Evolutionary conservation across 2,329 filamentous ascomycete species (phyloP), one percentile per base, ranked within the genome.

Genomic region (Alternaria triticina): DNA sequence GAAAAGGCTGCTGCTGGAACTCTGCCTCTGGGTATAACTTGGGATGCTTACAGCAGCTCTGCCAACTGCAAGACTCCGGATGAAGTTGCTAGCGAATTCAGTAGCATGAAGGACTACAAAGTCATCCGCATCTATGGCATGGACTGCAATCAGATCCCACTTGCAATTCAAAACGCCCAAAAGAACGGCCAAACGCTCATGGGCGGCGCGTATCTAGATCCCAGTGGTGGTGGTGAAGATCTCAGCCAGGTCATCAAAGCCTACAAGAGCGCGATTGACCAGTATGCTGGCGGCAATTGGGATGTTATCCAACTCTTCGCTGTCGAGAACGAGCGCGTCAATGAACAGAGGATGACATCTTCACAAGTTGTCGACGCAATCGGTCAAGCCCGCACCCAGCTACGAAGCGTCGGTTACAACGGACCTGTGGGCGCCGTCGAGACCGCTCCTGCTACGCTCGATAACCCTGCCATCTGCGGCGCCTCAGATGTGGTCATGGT

Each of bases 341-440:
- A 84, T 55, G 87, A 88, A 44, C 78, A 83, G 40, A 67, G 71
- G 13, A 71, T 76, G 69, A 85, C 84, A 5, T 83, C 87, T 27
- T 76, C 76, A 0, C 79, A 85, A 54, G 87, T 95, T 9, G 82
- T 89, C 12, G 78, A 77, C 13, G 89, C 88, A 4, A 82, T 96
- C 43, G 79, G 80, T 3, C 78, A 82, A 46, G 90, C 89, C 15
- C 88, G 90, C 20, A 68, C 71, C 13, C 82, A 83, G 3, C 86
- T 96, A 40, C 84, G 86, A 27, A 76, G 74, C 0, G 86, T 86
- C 23, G 92, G 91, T 0, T 97, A 90, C 80, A 78, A 81, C 3
- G 93, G 93, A 3, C 88, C 88, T 2, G 88, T 97, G 28, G 91
- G 94, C 40, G 89, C 91, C 0, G 91, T 95, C 50, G 94, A 97